These are phyloP conservation scores for Phytopythium boreale DNA, from an alignment of 352 stramenopile species.

Conservation along the genomic window DNA sequence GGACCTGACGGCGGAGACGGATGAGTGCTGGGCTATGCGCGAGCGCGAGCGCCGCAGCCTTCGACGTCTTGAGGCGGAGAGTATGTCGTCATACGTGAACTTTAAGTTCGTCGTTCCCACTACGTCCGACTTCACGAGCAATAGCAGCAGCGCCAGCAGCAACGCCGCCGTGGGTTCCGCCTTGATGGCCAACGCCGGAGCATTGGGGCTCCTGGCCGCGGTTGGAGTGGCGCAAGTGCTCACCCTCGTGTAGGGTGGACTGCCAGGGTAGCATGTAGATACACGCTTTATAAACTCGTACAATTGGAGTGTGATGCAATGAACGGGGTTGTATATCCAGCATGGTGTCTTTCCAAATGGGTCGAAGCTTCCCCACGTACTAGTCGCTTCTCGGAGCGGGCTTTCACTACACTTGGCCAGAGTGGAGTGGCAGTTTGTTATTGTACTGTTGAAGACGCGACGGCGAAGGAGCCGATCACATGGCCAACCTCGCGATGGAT, in stretches of 20 bases:
- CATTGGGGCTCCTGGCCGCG: not conserved
- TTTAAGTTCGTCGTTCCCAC: not conserved
- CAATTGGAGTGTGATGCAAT: too few relatives aligned
- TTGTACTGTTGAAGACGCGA: too few relatives aligned
- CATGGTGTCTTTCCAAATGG: too few relatives aligned
- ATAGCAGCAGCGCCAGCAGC: not conserved
- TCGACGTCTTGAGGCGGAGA: not conserved
- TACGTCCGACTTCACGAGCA: not conserved
- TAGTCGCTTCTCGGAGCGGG: too few relatives aligned
- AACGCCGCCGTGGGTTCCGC: not conserved
- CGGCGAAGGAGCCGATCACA: too few relatives aligned
- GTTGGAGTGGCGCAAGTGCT: not conserved
- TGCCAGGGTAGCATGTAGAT: not conserved
- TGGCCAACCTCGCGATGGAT: too few relatives aligned
- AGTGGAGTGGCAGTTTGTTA: too few relatives aligned
- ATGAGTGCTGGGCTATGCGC: not conserved
- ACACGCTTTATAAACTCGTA: too few relatives aligned
- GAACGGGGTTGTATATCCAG: too few relatives aligned
- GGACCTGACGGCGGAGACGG: not conserved
- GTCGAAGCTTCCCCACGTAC: too few relatives aligned
- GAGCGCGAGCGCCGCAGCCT: not conserved
- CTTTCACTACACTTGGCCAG: too few relatives aligned
- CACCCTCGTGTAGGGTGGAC: not conserved
- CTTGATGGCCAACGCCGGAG: not conserved
- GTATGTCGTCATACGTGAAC: not conserved